Conservation (phyloP, 371 early-diverging fungal genomes). For the Rhizopus microsporus region DNA sequence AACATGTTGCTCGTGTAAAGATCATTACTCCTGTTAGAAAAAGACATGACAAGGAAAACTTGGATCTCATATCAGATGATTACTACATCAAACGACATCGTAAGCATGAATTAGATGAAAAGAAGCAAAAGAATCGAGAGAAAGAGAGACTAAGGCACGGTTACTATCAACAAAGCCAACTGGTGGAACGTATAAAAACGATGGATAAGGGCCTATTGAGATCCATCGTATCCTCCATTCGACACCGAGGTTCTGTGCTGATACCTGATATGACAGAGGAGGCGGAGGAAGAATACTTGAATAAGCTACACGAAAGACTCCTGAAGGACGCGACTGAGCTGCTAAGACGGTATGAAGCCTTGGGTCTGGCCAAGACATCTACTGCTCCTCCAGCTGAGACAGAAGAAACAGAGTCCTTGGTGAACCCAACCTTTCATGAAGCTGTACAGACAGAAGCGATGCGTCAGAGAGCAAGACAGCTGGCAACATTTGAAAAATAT, state of each 20-base stretch:
- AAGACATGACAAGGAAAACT: neutral
- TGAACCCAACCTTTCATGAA: slow-evolving; percentile 18
- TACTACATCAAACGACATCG: slow-evolving; percentile 64
- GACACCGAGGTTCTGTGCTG: slow-evolving; percentile 29
- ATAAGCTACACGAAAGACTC: slow-evolving; percentile 47
- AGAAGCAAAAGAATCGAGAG: slow-evolving; percentile 68
- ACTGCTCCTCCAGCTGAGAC: neutral
- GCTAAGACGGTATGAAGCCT: slow-evolving; percentile 50
- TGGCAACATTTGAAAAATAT: slow-evolving; percentile 25
- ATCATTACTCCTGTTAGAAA: slow-evolving; percentile 4
- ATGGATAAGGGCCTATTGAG: slow-evolving; percentile 46
- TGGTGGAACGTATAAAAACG: slow-evolving; percentile 58
- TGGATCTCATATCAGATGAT: slow-evolving; percentile 39
- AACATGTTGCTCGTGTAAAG: slow-evolving; percentile 12
- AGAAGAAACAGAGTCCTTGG: neutral
- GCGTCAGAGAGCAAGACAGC: slow-evolving; percentile 20
- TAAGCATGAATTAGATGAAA: slow-evolving; percentile 66
- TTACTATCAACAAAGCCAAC: slow-evolving; percentile 63
- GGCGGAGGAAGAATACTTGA: slow-evolving; percentile 29
- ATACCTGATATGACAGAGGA: slow-evolving; percentile 7
- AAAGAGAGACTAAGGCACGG: slow-evolving; percentile 63
- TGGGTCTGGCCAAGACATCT: slow-evolving; percentile 41
- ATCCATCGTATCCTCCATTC: slow-evolving; percentile 41
- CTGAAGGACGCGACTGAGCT: slow-evolving; percentile 57
- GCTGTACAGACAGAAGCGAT: slow-evolving; percentile 10